Evolutionary conservation across 139 green algal genomes (phyloP), one percentile per base, ranked within the genome.

Genomic region (Chlorokybus atmophyticus): DNA sequence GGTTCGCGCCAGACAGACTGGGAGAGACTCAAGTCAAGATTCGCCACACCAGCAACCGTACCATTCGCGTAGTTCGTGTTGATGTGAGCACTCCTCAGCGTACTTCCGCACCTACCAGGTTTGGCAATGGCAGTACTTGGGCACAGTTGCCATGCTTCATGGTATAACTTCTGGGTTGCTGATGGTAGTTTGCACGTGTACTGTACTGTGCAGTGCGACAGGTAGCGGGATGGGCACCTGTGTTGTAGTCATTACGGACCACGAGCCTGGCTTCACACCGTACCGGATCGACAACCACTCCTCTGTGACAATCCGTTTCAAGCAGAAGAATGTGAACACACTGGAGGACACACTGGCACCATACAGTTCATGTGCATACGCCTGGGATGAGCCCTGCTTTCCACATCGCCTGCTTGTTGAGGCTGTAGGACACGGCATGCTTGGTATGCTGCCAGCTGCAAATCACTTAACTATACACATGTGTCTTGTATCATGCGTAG

Each of bases 201-300:
- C n/a, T n/a, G n/a, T n/a, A n/a, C n/a, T n/a, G n/a, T n/a, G n/a
- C 14, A 3, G 2, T 38, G 31, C 21, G 17, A 41, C 41, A 59
- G 40, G 4, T 7, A 35, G 24, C 10, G 14, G 32, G 51, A n/a
- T 50, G n/a, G 62, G 61, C 19, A 72, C 62, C 8, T 74, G 60
- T 27, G 14, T 73, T 10, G 24, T 74, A 7, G 17, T 55, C 23
- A 42, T 73, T 10, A 59, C 64, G 25, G 50, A 74, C 21, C 30
- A 74, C 50, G 10, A 53, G 25, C 25, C 50, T 27, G 50, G 40
- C n/a, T 73, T 73, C 40, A 60, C 55, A 52, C 62, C 61, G 62
- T 74, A 60, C 50, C 40, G 61, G 21, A 74, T 74, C 25, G 52
- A 73, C 50, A 73, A 74, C 50, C 70, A 66, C 24, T 74, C 62